These are phyloP conservation scores for Saccharum hybrid DNA, from an alignment of 202 grass and related monocot genomes.

Conservation along the genomic window DNA sequence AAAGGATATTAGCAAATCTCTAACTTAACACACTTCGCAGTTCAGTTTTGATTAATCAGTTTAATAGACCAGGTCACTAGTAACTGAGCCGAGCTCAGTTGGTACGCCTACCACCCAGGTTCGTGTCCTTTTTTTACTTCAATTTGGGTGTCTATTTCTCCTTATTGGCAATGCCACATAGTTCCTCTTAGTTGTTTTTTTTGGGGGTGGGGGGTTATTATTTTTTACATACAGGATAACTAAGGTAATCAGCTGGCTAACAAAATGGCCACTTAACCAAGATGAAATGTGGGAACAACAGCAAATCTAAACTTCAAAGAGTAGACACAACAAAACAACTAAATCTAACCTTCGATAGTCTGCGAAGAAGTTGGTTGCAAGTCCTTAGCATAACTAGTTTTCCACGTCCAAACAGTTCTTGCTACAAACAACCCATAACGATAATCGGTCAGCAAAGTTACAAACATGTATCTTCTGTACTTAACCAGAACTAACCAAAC, in stretches of 20 bases:
- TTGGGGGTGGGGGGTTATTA: too few species aligned
- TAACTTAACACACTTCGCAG: background rate
- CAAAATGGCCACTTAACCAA: background rate
- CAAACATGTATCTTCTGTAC: background rate
- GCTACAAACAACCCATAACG: slow-evolving; percentile 55
- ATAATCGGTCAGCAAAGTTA: slow-evolving; percentile 27
- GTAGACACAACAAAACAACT: slow-evolving; percentile 6
- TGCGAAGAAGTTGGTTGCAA: slow-evolving; percentile 85
- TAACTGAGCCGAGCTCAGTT: too few species aligned
- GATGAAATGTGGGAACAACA: background rate
- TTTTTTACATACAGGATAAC: slow-evolving; percentile 10
- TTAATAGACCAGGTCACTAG: slow-evolving; percentile 24
- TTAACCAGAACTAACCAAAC: slow-evolving; percentile 1
- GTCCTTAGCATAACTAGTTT: slow-evolving; percentile 99
- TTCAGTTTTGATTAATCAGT: background rate
- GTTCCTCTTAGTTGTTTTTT: background rate
- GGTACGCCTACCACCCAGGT: too few species aligned
- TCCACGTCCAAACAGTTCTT: slow-evolving; percentile 96
- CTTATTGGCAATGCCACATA: background rate
- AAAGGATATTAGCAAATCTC: background rate
- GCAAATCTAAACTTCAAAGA: slow-evolving; percentile 31
- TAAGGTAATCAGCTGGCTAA: background rate
- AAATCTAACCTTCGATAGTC: too few species aligned
- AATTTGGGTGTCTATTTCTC: too few species aligned
- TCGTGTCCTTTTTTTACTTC: too few species aligned